Evolutionary conservation across 2,329 filamentous ascomycete species (phyloP).

Genomic region (Aureobasidium leucospermi): DNA sequence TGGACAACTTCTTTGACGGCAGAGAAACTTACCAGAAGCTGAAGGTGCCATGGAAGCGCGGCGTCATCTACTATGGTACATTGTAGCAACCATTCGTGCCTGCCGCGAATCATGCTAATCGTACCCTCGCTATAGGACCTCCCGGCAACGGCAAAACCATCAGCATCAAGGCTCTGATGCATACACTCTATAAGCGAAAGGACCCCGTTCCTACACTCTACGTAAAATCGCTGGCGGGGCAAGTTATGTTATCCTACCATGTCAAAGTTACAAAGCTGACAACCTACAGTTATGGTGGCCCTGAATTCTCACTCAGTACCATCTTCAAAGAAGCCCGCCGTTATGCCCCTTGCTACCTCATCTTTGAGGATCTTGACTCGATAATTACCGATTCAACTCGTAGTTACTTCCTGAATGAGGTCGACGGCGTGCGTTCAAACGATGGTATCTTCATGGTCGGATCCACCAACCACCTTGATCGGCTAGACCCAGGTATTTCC

Average conservation of each 20-base stretch:
- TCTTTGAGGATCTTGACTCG: constrained; percentile 36
- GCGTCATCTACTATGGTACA: constrained; percentile 55
- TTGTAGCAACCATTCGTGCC: constrained; percentile 22
- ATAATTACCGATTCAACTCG: constrained; percentile 30
- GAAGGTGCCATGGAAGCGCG: constrained; percentile 64
- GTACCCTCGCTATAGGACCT: constrained; percentile 31
- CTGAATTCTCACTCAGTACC: constrained; percentile 43
- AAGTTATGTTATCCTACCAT: not conserved
- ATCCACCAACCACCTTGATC: constrained; percentile 33
- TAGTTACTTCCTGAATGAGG: constrained; percentile 37
- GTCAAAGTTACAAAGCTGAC: not conserved
- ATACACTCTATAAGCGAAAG: constrained; percentile 49
- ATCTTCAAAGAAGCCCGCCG: constrained; percentile 34
- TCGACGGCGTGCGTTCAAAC: constrained; percentile 35
- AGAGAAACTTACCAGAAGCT: constrained; percentile 52
- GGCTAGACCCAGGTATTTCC: constrained; percentile 34
- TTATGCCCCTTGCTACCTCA: constrained; percentile 33
- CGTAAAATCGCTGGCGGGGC: constrained; percentile 44
- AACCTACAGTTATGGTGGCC: constrained; percentile 33
- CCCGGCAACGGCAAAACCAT: constrained; percentile 64
- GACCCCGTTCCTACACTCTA: constrained; percentile 54
- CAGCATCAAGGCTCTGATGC: constrained; percentile 63
- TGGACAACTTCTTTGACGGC: constrained; percentile 56
- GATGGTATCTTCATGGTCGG: constrained; percentile 38
- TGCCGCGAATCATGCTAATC: no score